Base-by-base conservation (phyloP, 2,329 filamentous ascomycete species). In the Tolypocladium pustulatum region DNA sequence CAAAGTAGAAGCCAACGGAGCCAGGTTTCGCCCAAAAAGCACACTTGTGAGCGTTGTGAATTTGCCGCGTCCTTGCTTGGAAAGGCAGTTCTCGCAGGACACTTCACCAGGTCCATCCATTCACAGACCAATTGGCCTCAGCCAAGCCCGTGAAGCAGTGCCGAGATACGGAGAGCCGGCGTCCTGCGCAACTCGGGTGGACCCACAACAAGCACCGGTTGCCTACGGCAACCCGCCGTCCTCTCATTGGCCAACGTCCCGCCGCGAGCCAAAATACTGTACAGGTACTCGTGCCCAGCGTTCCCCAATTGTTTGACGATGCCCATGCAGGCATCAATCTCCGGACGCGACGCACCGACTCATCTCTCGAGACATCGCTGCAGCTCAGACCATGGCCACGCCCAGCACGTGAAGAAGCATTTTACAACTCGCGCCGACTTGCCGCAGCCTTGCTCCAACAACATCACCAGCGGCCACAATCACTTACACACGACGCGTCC, bases 371-470 rank as follows among this genome's bases (percentile, higher is more conserved):
- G 54, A 55, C 37, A 58, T 40, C 17, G 64, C 65, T 65, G 64
- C 64, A 62, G 63, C 68, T 65, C 64, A 67, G 67, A 71, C 62
- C 62, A 77, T 77, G 73, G 70, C 62, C 68, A 64, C 63, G 64
- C 67, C 67, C 63, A 68, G 75, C 73, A 72, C 73, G 73, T 77
- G 72, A 64, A 73, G 22, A 25, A 12, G 36, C 65, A 64, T 74
- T 73, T 64, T 56, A 62, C 69, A 71, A 71, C 56, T 62, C 59
- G 60, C 61, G 56, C 52, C 56, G 32, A 51, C 46, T 52, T 32
- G 37, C 57, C 55, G 27, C 55, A 38, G 22, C 27, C 37, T 32
- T 55, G 46, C 59, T 51, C 32, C 32, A 30, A 38, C 59, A 34
- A 32, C 20, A 52, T 3, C 17, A 52, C 30, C 30, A 4, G 4